Evolutionary conservation across 2,329 filamentous ascomycete genomes (phyloP).

Genomic region (Penicillium sp.): DNA sequence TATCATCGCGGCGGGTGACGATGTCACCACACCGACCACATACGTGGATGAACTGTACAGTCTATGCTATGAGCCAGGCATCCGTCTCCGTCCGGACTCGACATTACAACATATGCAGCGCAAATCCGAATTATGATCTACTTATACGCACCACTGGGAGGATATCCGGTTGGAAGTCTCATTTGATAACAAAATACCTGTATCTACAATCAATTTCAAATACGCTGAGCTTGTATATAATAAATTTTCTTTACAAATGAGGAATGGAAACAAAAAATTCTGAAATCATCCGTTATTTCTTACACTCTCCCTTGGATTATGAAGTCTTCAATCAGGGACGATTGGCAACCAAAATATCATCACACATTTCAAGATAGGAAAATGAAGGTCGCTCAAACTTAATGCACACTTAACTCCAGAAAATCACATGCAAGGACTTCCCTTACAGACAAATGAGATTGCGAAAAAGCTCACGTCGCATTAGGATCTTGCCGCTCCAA

Average conservation of each 20-base stretch:
- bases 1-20: conserved; percentile 27
- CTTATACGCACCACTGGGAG: not conserved
- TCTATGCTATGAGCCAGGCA: conserved; percentile 31
- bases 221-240: not conserved
- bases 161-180: not conserved
- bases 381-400: conserved; percentile 9
- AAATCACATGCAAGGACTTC: not conserved
- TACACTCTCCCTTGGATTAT: not conserved
- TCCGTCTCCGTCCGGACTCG: conserved; percentile 27
- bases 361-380: conserved; percentile 3
- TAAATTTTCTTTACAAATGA: not conserved
- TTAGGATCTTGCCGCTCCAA: conserved; percentile 67
- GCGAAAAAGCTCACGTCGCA: conserved; percentile 17
- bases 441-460: not conserved
- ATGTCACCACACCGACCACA: conserved; percentile 28
- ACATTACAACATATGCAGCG: conserved; percentile 10
- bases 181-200: not conserved
- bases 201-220: not conserved
- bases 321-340: not conserved
- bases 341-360: conserved; percentile 3
- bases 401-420: conserved; percentile 6
- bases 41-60: conserved; percentile 50
- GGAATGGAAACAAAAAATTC: not conserved
- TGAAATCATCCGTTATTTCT: not conserved
- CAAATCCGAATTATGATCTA: conserved; percentile 3